These are phyloP conservation scores for Monosporascus cannonballus DNA, from an alignment of 2,329 filamentous ascomycete species.

Conservation along the genomic window DNA sequence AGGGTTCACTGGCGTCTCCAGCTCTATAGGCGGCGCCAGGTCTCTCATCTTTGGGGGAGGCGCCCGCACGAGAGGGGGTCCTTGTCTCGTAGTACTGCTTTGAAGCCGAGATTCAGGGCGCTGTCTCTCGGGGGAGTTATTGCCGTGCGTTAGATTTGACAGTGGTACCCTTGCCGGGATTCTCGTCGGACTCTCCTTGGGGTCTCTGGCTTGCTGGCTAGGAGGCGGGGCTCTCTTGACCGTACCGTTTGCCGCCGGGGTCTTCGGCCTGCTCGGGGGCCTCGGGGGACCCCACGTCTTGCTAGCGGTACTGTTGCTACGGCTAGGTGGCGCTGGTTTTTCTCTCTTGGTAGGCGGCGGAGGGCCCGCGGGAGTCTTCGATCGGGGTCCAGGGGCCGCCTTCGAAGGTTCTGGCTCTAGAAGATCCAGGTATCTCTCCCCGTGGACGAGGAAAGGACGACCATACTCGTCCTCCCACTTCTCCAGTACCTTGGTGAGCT, in stretches of 20 bases:
- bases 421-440: constrained; percentile 82
- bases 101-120: constrained; percentile 39
- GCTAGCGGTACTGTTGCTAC: constrained; percentile 31
- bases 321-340: constrained; percentile 25
- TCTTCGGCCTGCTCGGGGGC: constrained; percentile 43
- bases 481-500: constrained; percentile 77
- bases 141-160: constrained; percentile 61
- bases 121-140: constrained; percentile 74
- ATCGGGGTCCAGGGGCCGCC: constrained; percentile 55
- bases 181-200: constrained; percentile 54
- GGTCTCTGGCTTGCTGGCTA: constrained; percentile 20
- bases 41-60: constrained; percentile 93
- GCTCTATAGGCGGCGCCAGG: constrained; percentile 47
- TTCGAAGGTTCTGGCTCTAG: constrained; percentile 60
- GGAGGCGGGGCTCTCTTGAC: constrained; percentile 25
- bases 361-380: constrained; percentile 69
- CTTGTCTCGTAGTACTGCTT: constrained; percentile 42
- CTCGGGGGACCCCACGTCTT: constrained; percentile 17
- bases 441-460: constrained; percentile 86
- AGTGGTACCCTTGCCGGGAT: constrained; percentile 66
- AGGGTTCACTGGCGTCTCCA: constrained; percentile 43
- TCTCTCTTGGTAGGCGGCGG: constrained; percentile 41
- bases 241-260: constrained; percentile 41
- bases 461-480: constrained; percentile 92
- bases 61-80: constrained; percentile 52